Evolutionary conservation across 345 rosid genomes (phyloP).

Genomic region (Mangifera indica): DNA sequence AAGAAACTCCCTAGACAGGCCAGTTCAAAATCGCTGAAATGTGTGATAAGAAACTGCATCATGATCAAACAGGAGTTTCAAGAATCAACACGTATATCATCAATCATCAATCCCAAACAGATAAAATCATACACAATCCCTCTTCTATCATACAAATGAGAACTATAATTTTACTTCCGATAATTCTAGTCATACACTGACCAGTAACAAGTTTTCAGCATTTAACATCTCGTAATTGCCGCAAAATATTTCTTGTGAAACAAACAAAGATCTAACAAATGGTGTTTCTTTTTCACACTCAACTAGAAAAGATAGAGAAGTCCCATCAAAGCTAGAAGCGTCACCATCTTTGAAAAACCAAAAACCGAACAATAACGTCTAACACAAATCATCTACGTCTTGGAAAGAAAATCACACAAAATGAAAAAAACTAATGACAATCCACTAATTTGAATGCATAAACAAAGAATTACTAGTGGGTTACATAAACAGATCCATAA

Average conservation of each 20-base stretch:
- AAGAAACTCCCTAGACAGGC: constrained; percentile 93
- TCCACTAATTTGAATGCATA: neutral
- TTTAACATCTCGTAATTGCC: neutral
- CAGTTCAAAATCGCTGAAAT: constrained; percentile 85
- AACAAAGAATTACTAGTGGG: neutral
- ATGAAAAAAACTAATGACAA: neutral
- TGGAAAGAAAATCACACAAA: neutral
- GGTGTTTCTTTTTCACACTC: neutral
- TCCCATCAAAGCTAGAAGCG: neutral
- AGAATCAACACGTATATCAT: neutral
- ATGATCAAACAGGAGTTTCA: constrained; percentile 19
- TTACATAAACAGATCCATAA: constrained; percentile 13
- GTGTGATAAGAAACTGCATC: constrained; percentile 72
- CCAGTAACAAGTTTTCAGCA: neutral
- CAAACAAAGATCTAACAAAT: constrained; percentile 10
- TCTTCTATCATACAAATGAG: neutral
- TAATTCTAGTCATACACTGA: neutral
- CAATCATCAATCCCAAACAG: neutral
- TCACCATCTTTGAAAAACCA: neutral
- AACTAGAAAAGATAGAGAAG: neutral
- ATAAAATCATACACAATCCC: neutral
- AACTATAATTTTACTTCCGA: neutral
- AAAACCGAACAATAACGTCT: no score
- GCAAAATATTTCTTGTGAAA: neutral
- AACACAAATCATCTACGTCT: no score